Base-by-base conservation (phyloP, 2,329 filamentous ascomycete genomes). In the Aspergillus tamarii region DNA sequence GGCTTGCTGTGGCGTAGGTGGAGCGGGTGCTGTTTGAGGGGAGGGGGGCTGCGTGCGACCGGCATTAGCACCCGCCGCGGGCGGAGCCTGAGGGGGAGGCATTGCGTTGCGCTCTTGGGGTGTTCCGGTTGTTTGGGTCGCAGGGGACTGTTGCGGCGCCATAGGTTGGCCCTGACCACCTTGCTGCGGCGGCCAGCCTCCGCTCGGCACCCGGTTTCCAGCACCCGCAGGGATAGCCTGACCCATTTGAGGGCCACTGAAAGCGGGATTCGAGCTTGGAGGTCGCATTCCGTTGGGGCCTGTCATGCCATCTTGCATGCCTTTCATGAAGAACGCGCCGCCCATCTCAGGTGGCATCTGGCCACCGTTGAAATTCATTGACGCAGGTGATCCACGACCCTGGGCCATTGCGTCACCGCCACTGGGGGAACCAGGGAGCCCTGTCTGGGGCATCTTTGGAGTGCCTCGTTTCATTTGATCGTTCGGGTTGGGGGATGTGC, bases 381-480 rank as follows among this genome's bases (percentile, higher is more conserved):
- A 85, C 48, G 84, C 84, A 41, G 87, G 87, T n/a, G 87, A 89
- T 64, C 81, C 84, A 66, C 87, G 84, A 62, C 84, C 84, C 69
- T 83, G 84, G 46, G 77, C 79, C 82, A 88, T 85, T 41, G 79
- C 72, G 57, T 84, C 85, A 64, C 83, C 86, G 39, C 86, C 84
- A 69, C 84, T 84, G 23, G 86, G 86, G 21, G 86, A 88, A 46
- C 78, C 80, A 14, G 86, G 86, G 58, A 88, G 78, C 62, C 84
- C 85, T 67, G 81, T 81, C 68, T 84, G 85, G 58, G 81, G 80
- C 73, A 89, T 82, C 76, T 88, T 88, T 14, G 87, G 85, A 26
- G 87, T 88, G 50, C 84, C 85, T 67, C 87, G 81, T 75, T 87
- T 87, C 84, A 88, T 88, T 72, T 87, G 84, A 64, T 88, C 87